Percentiles rank a stretch among this genome's conserved stretches.
Evolutionary conservation across 2,329 filamentous ascomycete species (phyloP).

Genomic region (Zymoseptoria crescenta): DNA sequence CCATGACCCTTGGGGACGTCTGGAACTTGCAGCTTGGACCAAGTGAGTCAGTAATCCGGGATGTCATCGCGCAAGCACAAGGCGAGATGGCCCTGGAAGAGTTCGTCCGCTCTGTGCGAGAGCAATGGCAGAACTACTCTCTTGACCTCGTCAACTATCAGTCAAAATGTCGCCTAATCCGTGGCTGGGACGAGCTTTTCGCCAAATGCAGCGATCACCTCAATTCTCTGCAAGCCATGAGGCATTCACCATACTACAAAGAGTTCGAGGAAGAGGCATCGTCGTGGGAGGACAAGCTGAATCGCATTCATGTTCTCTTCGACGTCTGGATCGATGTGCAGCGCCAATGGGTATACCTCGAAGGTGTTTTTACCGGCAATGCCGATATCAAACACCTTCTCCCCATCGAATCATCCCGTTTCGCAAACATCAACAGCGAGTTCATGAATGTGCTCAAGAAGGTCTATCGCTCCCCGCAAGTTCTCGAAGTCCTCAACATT

Average conservation of each 20-base stretch:
- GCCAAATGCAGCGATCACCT: slow-evolving; percentile 97
- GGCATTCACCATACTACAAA: slow-evolving; percentile 97
- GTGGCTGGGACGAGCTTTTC: slow-evolving; percentile 96
- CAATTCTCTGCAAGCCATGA: slow-evolving; percentile 97
- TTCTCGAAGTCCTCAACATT: slow-evolving; percentile 92
- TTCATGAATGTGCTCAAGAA: slow-evolving; percentile 99
- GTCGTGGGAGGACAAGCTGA: slow-evolving; percentile 95
- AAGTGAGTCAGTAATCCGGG: slow-evolving; percentile 78
- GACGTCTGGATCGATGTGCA: slow-evolving; percentile 99
- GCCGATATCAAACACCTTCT: slow-evolving; percentile 97
- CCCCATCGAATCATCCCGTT: slow-evolving; percentile 90
- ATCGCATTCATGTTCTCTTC: slow-evolving; percentile 92
- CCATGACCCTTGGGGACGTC: slow-evolving; percentile 94
- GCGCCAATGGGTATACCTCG: slow-evolving; percentile 97
- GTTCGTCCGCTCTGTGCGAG: slow-evolving; percentile 90
- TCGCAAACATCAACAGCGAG: slow-evolving; percentile 98
- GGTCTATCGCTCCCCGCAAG: slow-evolving; percentile 90
- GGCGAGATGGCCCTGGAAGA: slow-evolving; percentile 98
- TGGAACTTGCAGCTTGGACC: slow-evolving; percentile 92
- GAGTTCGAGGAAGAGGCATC: slow-evolving; percentile 97
- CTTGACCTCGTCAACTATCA: slow-evolving; percentile 95
- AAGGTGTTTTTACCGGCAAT: slow-evolving; percentile 97
- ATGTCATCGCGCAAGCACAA: slow-evolving; percentile 91
- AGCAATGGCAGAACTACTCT: slow-evolving; percentile 92
- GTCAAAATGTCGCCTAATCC: slow-evolving; percentile 94